These are phyloP conservation scores for Capsicum rhomboideum DNA, from an alignment of 257 asterid genomes.

Conservation along the genomic window DNA sequence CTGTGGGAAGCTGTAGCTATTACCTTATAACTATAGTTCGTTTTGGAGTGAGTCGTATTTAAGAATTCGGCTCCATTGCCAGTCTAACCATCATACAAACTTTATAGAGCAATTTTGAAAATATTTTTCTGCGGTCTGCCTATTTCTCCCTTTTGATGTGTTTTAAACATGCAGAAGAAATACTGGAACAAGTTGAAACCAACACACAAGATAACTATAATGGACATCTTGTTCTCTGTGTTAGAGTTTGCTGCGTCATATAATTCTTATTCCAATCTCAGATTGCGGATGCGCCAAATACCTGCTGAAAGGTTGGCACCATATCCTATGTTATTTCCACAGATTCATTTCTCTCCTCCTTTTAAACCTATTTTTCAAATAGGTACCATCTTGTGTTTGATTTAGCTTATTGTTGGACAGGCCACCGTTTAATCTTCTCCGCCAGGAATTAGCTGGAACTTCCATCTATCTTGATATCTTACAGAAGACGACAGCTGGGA, in stretches of 20 bases:
- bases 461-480: conserved; percentile 85
- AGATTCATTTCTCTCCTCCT: conserved; percentile 7
- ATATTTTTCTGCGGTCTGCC: background rate
- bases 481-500: conserved; percentile 63
- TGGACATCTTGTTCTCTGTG: conserved; percentile 84
- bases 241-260: conserved; percentile 96
- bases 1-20: background rate
- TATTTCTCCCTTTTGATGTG: conserved; percentile 9
- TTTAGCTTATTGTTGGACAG: conserved; percentile 34
- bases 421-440: conserved; percentile 95
- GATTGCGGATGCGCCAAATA: conserved; percentile 77
- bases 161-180: conserved; percentile 57
- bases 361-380: background rate
- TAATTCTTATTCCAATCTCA: conserved; percentile 81
- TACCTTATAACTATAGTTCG: background rate
- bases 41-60: background rate
- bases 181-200: conserved; percentile 82
- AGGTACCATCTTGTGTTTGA: background rate
- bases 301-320: conserved; percentile 71
- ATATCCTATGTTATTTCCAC: background rate
- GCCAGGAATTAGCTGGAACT: conserved; percentile 95
- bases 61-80: background rate
- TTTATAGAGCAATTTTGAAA: background rate
- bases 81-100: background rate
- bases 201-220: conserved; percentile 63